Evolutionary conservation across 768 basidiomycete genomes (phyloP).

Genomic region (Leccinum fibrillosum): DNA sequence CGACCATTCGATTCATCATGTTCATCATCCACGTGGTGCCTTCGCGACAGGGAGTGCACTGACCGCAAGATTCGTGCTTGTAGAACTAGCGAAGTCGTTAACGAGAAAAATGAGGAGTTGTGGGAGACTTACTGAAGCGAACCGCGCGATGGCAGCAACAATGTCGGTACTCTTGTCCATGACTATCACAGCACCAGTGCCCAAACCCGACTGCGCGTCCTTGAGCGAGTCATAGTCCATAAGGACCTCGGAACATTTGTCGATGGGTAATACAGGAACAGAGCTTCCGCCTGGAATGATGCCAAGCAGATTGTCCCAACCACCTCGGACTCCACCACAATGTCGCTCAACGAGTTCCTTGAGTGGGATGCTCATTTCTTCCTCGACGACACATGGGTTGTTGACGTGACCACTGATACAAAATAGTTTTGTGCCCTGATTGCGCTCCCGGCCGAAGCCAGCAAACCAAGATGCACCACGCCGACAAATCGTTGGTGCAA

Average conservation of each 20-base stretch:
- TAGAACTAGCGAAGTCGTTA: conserved; percentile 65
- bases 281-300: conserved; percentile 95
- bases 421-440: conserved; percentile 95
- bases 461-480: conserved; percentile 91
- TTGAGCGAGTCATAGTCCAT: conserved; percentile 99
- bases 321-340: conserved; percentile 90
- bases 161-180: conserved; percentile 99
- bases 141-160: conserved; percentile 89
- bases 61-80: conserved; percentile 98
- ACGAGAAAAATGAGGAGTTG: background rate
- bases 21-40: conserved; percentile 99
- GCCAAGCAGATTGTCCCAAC: conserved; percentile 97
- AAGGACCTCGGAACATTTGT: conserved; percentile 81
- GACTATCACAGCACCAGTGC: conserved; percentile 97
- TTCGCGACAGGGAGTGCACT: conserved; percentile 92
- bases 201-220: conserved; percentile 93
- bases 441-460: conserved; percentile 84
- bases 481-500: conserved; percentile 94
- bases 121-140: conserved; percentile 57
- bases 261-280: conserved; percentile 86
- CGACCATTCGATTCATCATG: conserved; percentile 97
- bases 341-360: conserved; percentile 95
- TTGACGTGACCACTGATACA: conserved; percentile 98
- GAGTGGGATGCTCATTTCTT: conserved; percentile 98
- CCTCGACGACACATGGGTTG: conserved; percentile 96